These are phyloP conservation scores for Neofusicoccum parvum DNA, from an alignment of 2,329 filamentous ascomycete genomes.

Conservation along the genomic window DNA sequence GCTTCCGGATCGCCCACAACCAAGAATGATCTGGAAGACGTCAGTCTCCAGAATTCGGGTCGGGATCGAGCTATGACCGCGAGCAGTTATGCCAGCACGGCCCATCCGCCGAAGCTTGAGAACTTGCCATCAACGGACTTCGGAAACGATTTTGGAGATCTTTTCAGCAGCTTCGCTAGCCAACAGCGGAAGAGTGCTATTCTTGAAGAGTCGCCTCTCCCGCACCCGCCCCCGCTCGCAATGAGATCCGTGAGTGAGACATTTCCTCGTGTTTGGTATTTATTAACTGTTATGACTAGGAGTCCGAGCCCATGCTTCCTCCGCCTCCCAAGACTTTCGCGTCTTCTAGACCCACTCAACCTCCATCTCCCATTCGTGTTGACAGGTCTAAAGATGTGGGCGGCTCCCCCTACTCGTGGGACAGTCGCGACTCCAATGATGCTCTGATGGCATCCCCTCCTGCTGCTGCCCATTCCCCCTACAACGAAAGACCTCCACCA, in stretches of 20 bases:
- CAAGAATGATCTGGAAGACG: constrained; percentile 14
- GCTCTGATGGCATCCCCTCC: constrained; percentile 48
- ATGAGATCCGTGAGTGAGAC: constrained; percentile 22
- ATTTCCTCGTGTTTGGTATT: constrained; percentile 11
- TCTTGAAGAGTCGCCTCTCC: constrained; percentile 15
- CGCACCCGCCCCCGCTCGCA: constrained; percentile 12
- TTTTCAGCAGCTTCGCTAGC: constrained; percentile 49
- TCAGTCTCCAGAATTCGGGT: constrained; percentile 12
- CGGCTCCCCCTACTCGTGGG: constrained; percentile 55
- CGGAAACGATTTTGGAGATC: constrained; percentile 48
- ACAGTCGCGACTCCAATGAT: constrained; percentile 54
- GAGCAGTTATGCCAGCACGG: constrained; percentile 49
- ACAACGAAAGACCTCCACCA: constrained; percentile 7
- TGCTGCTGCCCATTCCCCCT: constrained; percentile 36
- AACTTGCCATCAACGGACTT: constrained; percentile 34
- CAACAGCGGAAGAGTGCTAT: constrained; percentile 33
- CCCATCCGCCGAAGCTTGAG: constrained; percentile 48
- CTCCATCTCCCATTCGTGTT: constrained; percentile 19
- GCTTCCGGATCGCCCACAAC: background rate
- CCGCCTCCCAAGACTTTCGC: constrained; percentile 18
- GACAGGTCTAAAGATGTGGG: constrained; percentile 41
- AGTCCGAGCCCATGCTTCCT: constrained; percentile 19
- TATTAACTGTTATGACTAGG: constrained; percentile 18
- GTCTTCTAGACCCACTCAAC: constrained; percentile 8
- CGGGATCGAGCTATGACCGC: constrained; percentile 47